Evolutionary conservation across 176 grass and related monocot species (phyloP), one percentile per base, ranked within the genome.

Genomic region (Themeda triandra): DNA sequence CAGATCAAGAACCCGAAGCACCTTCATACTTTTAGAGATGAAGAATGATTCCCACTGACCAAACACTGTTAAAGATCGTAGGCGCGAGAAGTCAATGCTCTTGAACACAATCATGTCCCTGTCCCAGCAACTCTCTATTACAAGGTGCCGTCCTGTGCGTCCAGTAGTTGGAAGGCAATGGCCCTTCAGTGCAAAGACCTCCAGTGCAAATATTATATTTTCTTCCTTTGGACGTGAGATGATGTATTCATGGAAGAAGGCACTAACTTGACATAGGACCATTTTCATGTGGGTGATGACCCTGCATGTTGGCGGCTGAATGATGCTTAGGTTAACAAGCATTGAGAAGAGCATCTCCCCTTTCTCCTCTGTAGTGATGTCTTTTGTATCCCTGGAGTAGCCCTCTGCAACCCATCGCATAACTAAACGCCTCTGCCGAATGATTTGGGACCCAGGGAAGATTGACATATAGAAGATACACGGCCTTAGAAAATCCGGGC

Each of bases 391-490:
- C 39, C 40, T 72, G n/a, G 40, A 45, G 24, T 72, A 72, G 6
- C 69, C 69, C 24, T 72, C 69, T 2, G 69, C 69, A 29, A 46
- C 39, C 40, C 69, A 72, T 6, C 69, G 69, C 69, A 27, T 72
- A 11, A 72, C n/a, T 18, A 72, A 41, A 8, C 69, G 69, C 40
- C 69, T 46, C 24, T 40, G 40, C 3, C 69, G n/a, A 10, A 72
- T 72, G 40, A 28, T 17, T 24, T 45, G 69, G 13, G 6, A 28
- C 23, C 36, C 21, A 44, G 69, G n/a, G 69, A 72, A 72, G 4
- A 72, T 45, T 72, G 69, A 72, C 40, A 72, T 6, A 41, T 72
- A 72, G 13, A 72, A 72, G 11, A 45, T 72, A 28, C 69, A 72
- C 3, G 40, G 40, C 40, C 37, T 72, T 27, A 45, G 13, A 13